Percentiles rank a stretch among this genome's conserved stretches.
phyloP scores from a whole-genome alignment of 306 rosid genomes.

The Urtica urens region DNA sequence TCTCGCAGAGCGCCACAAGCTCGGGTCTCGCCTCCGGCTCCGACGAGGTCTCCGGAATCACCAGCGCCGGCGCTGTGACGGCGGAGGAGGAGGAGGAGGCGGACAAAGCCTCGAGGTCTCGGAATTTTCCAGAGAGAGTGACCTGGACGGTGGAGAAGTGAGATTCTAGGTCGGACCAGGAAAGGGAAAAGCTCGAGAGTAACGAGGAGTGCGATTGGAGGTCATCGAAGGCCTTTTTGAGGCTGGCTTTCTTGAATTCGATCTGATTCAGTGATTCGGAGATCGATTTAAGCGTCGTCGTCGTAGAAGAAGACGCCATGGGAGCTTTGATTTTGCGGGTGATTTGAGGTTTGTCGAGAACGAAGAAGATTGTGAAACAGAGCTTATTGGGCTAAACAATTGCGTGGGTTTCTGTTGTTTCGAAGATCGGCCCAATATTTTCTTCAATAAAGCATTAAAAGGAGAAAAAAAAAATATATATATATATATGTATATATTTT shows the following conservation, averaged over 20 bases:
- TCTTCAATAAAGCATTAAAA: no score
- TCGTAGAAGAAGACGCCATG: constrained; percentile 3
- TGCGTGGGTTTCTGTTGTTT: background rate
- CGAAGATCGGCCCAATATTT: background rate
- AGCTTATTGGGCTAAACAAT: background rate
- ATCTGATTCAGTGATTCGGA: constrained; percentile 42
- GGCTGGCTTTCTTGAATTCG: constrained; percentile 42
- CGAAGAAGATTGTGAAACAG: background rate
- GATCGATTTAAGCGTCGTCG: constrained; percentile 33
- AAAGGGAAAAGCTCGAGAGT: constrained; percentile 34
- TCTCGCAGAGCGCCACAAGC: constrained; percentile 38
- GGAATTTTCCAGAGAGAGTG: constrained; percentile 37
- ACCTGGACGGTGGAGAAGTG: constrained; percentile 42
- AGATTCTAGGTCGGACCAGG: constrained; percentile 57
- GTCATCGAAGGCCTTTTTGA: constrained; percentile 57
- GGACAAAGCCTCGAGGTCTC: constrained; percentile 43
- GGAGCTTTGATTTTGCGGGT: background rate
- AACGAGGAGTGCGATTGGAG: constrained; percentile 47
- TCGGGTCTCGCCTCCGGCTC: constrained; percentile 24
- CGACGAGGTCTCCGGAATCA: constrained; percentile 10
- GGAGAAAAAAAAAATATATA: no score
- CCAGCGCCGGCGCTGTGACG: background rate
- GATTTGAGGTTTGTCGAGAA: background rate
- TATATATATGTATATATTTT: no score
- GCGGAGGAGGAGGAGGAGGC: constrained; percentile 14